Base-by-base conservation (phyloP, 1,284 basidiomycete species). In the Rugiboletus extremiorientalis region DNA sequence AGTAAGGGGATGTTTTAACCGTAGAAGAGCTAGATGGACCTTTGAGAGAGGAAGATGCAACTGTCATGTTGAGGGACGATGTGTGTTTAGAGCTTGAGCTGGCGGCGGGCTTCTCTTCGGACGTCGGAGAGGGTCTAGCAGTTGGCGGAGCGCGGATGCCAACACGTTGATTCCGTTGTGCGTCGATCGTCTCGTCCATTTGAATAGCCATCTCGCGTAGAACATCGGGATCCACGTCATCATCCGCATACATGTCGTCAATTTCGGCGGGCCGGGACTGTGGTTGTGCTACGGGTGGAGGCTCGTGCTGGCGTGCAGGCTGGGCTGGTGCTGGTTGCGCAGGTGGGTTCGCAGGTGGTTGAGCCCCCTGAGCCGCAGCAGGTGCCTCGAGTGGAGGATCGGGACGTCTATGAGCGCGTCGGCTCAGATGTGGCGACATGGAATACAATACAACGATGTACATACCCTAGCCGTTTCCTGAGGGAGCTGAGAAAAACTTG, bases 381-480 rank as follows among this genome's bases (percentile, higher is more conserved):
- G 52, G 49, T 23, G 18, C 57, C 23, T 62, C 61, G 5, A 54
- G 60, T 12, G 59, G 58, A 10, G 68, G 67, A 38, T 71, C 71
- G 31, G 71, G 67, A 40, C 68, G 66, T 47, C 69, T 70, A 34
- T 22, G 28, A 54, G 38, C 6, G n/a, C n/a, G 33, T 50, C 34
- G 48, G 33, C 20, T 42, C 11, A 50, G 12, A 38, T 25, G 23
- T 43, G 30, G n/a, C 10, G 15, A 37, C 16, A 22, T 25, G 15
- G 31, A 9, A 23, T 11, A 11, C 27, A 28, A 31, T 28, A n/a
- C 34, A 27, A 45, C 18, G 31, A 71, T 80, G 59, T 63, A 37
- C 63, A 43, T 54, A 91, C 91, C 86, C 83, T 61, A 91, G 69
- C 56, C 89, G 80, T 44, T 71, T 63, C 49, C 79, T 79, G 28